These are phyloP conservation scores for Cryphonectria radicalis DNA, from an alignment of 2,329 filamentous ascomycete species.

Conservation along the genomic window DNA sequence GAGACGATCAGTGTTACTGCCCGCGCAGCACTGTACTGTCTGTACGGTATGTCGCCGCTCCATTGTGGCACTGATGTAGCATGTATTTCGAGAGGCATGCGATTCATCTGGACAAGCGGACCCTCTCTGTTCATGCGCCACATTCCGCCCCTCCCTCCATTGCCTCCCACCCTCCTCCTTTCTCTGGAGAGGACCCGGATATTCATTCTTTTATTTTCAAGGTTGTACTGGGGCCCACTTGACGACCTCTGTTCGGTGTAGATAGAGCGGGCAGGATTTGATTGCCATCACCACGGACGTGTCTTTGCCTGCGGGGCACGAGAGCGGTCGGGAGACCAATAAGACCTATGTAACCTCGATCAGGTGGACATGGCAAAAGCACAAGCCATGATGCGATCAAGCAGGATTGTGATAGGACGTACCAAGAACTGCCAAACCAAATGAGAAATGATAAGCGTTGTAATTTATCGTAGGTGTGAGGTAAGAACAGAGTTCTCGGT, in stretches of 20 bases:
- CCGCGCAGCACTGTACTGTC: too few species aligned
- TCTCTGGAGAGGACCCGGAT: neutral
- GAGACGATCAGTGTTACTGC: too few species aligned
- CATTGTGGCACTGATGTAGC: neutral
- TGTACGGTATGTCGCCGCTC: neutral
- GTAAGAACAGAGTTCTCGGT: neutral
- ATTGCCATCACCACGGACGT: conserved; percentile 7
- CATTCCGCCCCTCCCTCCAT: neutral
- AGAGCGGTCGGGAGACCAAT: neutral
- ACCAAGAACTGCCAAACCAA: neutral
- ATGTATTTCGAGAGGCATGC: conserved; percentile 1
- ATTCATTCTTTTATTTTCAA: neutral
- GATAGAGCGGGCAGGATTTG: neutral
- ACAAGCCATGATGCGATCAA: neutral
- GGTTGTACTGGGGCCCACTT: conserved; percentile 1
- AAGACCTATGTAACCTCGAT: neutral
- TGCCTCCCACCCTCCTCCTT: neutral
- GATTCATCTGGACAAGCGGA: neutral
- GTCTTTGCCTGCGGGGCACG: conserved; percentile 7
- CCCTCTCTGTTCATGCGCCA: neutral
- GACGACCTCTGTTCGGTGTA: neutral
- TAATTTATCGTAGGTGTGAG: neutral
- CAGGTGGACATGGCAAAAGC: conserved; percentile 1
- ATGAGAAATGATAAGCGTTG: neutral
- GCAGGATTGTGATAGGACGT: neutral